A percentile compares a stretch with the other conserved stretches of the same genome.
Conservation (phyloP, 1,284 basidiomycete genomes). For the Marasmius tenuissimus region DNA sequence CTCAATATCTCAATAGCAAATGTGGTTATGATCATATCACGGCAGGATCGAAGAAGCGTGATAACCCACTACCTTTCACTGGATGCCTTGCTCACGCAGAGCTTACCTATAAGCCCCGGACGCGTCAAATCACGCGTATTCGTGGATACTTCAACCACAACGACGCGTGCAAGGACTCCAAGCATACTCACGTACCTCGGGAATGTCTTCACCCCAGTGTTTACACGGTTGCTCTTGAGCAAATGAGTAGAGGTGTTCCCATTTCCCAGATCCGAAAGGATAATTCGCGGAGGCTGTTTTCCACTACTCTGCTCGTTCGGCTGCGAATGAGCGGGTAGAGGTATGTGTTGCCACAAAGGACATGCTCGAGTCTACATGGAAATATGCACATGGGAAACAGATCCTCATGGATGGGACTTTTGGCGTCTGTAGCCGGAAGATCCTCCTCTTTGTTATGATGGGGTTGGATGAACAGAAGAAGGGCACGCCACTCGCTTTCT, state of each 20-base stretch:
- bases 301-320: slow-evolving; percentile 7
- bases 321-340: slow-evolving; percentile 13
- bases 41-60: not conserved
- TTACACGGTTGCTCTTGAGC: not conserved
- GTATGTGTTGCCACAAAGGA: slow-evolving; percentile 15
- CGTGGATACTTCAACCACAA: slow-evolving; percentile 3
- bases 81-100: slow-evolving; percentile 4
- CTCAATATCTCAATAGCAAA: not conserved
- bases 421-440: slow-evolving; percentile 17
- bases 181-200: not conserved
- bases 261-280: not conserved
- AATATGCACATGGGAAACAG: slow-evolving; percentile 18
- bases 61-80: not conserved
- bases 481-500: slow-evolving; percentile 22
- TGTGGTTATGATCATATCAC: slow-evolving; percentile 3
- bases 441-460: slow-evolving; percentile 24
- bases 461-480: slow-evolving; percentile 18
- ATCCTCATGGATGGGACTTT: slow-evolving; percentile 19
- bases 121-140: slow-evolving; percentile 3
- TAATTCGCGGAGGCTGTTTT: slow-evolving; percentile 3
- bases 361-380: slow-evolving; percentile 22
- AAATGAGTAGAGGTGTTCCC: not conserved
- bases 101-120: not conserved
- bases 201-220: not conserved
- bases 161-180: not conserved